Base-by-base conservation (phyloP, 1,284 basidiomycete genomes). In the Erythrobasidium hasegawianum region DNA sequence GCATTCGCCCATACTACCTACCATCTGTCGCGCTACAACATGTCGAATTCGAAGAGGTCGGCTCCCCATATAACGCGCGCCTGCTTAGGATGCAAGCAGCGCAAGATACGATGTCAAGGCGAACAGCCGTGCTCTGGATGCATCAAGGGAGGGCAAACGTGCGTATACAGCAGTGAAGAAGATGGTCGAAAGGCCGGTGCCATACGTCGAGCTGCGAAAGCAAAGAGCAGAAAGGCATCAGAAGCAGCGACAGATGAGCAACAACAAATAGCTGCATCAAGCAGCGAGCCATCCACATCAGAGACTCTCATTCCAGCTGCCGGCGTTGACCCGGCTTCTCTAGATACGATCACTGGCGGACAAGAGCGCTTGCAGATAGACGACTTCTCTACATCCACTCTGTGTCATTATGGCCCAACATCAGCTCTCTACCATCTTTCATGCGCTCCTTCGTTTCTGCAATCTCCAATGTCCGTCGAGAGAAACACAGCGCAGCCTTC, bases 21-120 rank as follows among this genome's bases (percentile, higher is more conserved):
- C n/a, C n/a, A n/a, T n/a, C n/a, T n/a, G n/a, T n/a, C n/a, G n/a
- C n/a, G n/a, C n/a, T n/a, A n/a, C n/a, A n/a, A n/a, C n/a, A n/a
- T n/a, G n/a, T n/a, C n/a, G n/a, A n/a, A n/a, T n/a, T n/a, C n/a
- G n/a, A n/a, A n/a, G n/a, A n/a, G n/a, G n/a, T n/a, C n/a, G n/a
- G n/a, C n/a, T n/a, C n/a, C n/a, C n/a, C n/a, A n/a, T n/a, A n/a
- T n/a, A n/a, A n/a, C n/a, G n/a, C n/a, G n/a, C n/a, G n/a, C n/a
- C n/a, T n/a, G n/a, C n/a, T n/a, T n/a, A n/a, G n/a, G n/a, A n/a
- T n/a, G n/a, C n/a, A n/a, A n/a, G n/a, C n/a, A n/a, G n/a, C n/a
- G 59, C 24, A 61, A 62, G 52, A 55, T 55, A 55, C 29, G 50
- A 14, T 62, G 60, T 45, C 50, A 56, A 27, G 60, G 52, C 16